These are phyloP conservation scores for Hypoxylon crocopeplum DNA, from an alignment of 495 filamentous ascomycete species.

Conservation along the genomic window DNA sequence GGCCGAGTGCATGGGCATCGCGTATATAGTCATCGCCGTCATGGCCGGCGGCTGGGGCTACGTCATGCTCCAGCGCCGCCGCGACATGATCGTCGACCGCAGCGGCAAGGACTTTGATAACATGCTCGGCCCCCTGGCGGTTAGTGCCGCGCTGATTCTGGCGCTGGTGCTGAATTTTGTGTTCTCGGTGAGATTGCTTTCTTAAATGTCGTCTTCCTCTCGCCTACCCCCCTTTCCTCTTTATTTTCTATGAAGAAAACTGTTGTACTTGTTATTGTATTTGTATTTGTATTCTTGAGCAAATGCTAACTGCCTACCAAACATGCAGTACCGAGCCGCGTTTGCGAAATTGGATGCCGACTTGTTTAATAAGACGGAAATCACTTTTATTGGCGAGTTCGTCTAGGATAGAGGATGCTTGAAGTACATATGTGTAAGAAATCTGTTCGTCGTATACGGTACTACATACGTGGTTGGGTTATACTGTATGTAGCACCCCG, in stretches of 20 bases:
- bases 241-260: no score
- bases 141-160: conserved; percentile 78
- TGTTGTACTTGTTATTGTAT: not conserved
- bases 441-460: conserved; percentile 23
- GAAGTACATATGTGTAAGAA: conserved; percentile 18
- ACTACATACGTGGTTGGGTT: conserved; percentile 6
- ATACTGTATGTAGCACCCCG: not conserved
- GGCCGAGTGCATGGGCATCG: conserved; percentile 75
- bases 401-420: conserved; percentile 13
- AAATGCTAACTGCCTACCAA: conserved; percentile 10
- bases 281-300: not conserved
- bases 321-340: conserved; percentile 42
- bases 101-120: conserved; percentile 95
- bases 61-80: conserved; percentile 76
- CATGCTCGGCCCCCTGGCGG: conserved; percentile 78
- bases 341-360: conserved; percentile 25
- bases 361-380: conserved; percentile 31
- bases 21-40: conserved; percentile 81
- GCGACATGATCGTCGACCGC: conserved; percentile 77
- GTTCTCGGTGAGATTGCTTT: conserved; percentile 75
- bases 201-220: no score
- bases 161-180: conserved; percentile 88
- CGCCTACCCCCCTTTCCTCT: no score
- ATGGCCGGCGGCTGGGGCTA: conserved; percentile 90
- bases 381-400: conserved; percentile 36